phyloP scores from a whole-genome alignment of 1,284 basidiomycete genomes.

The Lignosus rhinocerotis region DNA sequence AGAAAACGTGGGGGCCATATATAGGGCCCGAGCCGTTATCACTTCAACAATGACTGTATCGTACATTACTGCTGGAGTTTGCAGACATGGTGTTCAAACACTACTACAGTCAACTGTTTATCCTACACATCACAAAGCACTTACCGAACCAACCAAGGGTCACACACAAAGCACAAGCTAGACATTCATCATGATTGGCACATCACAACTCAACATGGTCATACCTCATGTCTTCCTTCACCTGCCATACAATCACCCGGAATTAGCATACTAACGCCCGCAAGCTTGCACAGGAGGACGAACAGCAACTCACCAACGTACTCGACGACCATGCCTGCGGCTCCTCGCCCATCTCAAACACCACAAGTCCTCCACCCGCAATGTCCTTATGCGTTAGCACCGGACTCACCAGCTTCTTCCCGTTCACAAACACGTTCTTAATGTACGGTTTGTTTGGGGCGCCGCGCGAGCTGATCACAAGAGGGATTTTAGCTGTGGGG shows the following conservation, averaged over 20 bases:
- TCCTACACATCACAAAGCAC: not conserved
- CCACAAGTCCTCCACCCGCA: slow-evolving; percentile 52
- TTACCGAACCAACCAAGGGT: not conserved
- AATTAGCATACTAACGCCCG: not conserved
- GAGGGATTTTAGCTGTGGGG: slow-evolving; percentile 40
- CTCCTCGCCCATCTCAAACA: slow-evolving; percentile 64
- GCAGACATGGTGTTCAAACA: too few relatives aligned
- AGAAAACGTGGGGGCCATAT: too few relatives aligned
- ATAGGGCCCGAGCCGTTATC: too few relatives aligned
- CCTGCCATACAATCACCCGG: not conserved
- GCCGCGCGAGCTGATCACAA: slow-evolving; percentile 54
- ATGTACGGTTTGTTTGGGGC: slow-evolving; percentile 61
- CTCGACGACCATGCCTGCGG: slow-evolving; percentile 37
- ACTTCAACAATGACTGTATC: too few relatives aligned
- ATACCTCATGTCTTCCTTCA: slow-evolving; percentile 3
- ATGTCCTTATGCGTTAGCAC: slow-evolving; percentile 62
- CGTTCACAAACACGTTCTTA: slow-evolving; percentile 56
- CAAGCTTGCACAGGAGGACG: not conserved
- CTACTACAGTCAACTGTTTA: not conserved
- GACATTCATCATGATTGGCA: not conserved
- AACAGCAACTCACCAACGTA: slow-evolving; percentile 22
- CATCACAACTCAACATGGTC: slow-evolving; percentile 8
- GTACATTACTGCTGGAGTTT: too few relatives aligned
- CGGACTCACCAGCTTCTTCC: slow-evolving; percentile 40
- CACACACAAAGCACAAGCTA: not conserved